A percentile compares a stretch with the other conserved stretches of the same genome.
Evolutionary conservation across 495 filamentous ascomycete species (phyloP).

Genomic region (Penicillium longicatenatum): DNA sequence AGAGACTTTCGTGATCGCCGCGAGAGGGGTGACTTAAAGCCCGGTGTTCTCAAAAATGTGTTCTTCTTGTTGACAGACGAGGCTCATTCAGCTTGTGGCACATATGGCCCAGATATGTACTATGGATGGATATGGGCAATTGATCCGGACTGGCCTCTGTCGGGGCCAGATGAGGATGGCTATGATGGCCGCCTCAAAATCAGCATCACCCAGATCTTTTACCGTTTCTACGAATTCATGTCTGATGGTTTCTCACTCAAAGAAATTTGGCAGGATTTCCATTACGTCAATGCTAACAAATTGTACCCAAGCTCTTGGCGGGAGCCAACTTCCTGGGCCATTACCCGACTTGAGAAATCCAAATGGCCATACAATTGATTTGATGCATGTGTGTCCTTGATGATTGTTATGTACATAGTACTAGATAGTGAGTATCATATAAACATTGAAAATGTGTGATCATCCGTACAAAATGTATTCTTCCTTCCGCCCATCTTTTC

Average conservation of each 20-base stretch:
- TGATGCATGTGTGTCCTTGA: too few species aligned
- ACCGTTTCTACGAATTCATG: neutral
- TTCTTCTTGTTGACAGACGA: neutral
- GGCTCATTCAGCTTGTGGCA: neutral
- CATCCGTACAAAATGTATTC: too few species aligned
- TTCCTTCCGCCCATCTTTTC: too few species aligned
- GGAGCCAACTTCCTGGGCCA: neutral
- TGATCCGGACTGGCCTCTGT: neutral
- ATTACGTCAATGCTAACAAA: neutral
- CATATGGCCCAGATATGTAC: neutral
- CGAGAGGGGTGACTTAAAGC: neutral
- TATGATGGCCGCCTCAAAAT: neutral
- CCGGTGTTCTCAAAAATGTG: neutral
- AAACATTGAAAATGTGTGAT: too few species aligned
- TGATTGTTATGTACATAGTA: too few species aligned
- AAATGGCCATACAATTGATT: neutral
- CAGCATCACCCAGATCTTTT: neutral
- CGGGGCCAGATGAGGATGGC: neutral
- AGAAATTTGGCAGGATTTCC: neutral
- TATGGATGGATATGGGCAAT: neutral
- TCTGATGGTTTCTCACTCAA: neutral
- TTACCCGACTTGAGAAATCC: neutral
- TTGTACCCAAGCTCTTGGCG: neutral
- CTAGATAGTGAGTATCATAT: too few species aligned
- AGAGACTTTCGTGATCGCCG: neutral